Evolutionary conservation across 2,329 filamentous ascomycete species (phyloP).

Genomic region (Parasarocladium wereldwijsianum): DNA sequence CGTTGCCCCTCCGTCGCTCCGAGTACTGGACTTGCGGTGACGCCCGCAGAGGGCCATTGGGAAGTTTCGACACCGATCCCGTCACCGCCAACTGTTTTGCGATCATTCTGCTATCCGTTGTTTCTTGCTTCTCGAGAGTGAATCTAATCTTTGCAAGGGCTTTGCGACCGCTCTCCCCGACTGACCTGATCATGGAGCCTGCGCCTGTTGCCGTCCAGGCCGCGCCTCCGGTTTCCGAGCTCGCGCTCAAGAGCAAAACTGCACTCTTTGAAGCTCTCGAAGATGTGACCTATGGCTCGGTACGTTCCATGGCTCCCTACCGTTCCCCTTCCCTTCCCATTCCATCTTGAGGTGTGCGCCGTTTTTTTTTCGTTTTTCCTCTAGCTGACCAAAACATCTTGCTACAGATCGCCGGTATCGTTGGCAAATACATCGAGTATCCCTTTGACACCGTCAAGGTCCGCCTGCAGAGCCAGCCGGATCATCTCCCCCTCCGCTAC

Average conservation of each 20-base stretch:
- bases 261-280: conserved; percentile 56
- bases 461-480: conserved; percentile 87
- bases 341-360: neutral
- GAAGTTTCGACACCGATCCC: neutral
- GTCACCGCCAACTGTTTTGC: neutral
- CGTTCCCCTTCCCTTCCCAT: neutral
- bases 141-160: too few species aligned
- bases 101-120: conserved; percentile 1
- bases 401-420: conserved; percentile 61
- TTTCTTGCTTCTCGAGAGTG: too few species aligned
- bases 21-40: conserved; percentile 4
- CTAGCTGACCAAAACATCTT: too few species aligned
- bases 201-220: conserved; percentile 15
- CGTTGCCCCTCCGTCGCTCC: neutral
- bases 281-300: conserved; percentile 78
- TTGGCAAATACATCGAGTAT: conserved; percentile 94
- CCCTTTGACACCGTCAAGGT: conserved; percentile 97
- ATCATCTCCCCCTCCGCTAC: conserved; percentile 68
- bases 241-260: conserved; percentile 20
- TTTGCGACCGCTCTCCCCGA: too few species aligned
- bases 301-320: conserved; percentile 24
- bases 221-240: conserved; percentile 10
- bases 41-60: conserved; percentile 4
- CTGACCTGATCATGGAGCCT: conserved; percentile 20
- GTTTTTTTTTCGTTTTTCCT: too few species aligned